Percentiles rank a stretch among this genome's conserved stretches.
phyloP scores from a whole-genome alignment of 306 rosid genomes.

The Bauhinia variegata region DNA sequence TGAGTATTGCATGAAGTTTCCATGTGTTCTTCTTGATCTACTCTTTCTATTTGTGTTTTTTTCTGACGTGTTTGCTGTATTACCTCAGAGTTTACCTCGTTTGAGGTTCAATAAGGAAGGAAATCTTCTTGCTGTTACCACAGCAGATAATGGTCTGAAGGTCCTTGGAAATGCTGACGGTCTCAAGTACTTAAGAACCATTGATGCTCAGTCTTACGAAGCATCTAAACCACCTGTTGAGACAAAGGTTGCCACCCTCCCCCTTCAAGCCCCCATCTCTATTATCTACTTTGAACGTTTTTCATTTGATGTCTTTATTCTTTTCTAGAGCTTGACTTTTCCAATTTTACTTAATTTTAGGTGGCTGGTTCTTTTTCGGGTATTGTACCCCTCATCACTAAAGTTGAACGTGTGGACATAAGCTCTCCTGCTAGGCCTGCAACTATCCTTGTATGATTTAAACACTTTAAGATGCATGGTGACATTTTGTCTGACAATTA shows the following conservation, averaged over 20 bases:
- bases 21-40: slow-evolving; percentile 25
- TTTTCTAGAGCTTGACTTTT: slow-evolving; percentile 18
- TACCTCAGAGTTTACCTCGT: slow-evolving; percentile 68
- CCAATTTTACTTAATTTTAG: slow-evolving; percentile 39
- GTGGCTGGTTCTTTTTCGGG: slow-evolving; percentile 55
- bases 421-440: slow-evolving; percentile 64
- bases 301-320: slow-evolving; percentile 22
- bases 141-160: slow-evolving; percentile 68
- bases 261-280: not conserved
- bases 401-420: slow-evolving; percentile 53
- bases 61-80: slow-evolving; percentile 35
- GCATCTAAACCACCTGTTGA: slow-evolving; percentile 65
- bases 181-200: slow-evolving; percentile 52
- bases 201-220: slow-evolving; percentile 59
- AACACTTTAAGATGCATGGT: slow-evolving; percentile 12
- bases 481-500: not conserved
- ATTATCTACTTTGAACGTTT: slow-evolving; percentile 8
- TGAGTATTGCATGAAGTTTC: slow-evolving; percentile 41
- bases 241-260: slow-evolving; percentile 53
- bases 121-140: slow-evolving; percentile 78
- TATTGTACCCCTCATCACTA: slow-evolving; percentile 50
- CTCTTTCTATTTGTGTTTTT: not conserved
- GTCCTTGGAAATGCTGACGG: slow-evolving; percentile 74
- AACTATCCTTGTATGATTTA: slow-evolving; percentile 55
- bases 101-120: slow-evolving; percentile 87